Evolutionary conservation across 2,329 filamentous ascomycete genomes (phyloP).

Genomic region (Leptosphaerulina australis): DNA sequence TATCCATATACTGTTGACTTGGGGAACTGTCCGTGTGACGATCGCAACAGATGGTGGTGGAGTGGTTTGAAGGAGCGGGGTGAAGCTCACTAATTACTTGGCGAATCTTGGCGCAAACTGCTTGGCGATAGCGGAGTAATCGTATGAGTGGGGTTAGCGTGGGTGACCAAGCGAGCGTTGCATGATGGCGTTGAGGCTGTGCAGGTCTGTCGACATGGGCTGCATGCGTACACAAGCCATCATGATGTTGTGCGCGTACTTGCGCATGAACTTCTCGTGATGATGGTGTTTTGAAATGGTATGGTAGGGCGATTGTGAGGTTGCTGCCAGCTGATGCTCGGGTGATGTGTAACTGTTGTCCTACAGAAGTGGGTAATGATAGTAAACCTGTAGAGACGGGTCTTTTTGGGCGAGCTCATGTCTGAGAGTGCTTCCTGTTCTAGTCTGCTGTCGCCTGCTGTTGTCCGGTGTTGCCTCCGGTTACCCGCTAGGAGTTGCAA

Average conservation of each 20-base stretch:
- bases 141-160: conserved; percentile 17
- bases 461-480: too few species aligned
- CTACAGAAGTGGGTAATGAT: conserved; percentile 1
- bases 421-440: conserved; percentile 2
- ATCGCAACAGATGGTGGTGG: neutral
- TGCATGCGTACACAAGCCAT: conserved; percentile 17
- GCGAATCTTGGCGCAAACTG: neutral
- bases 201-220: conserved; percentile 24
- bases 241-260: conserved; percentile 14
- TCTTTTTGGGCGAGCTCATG: neutral
- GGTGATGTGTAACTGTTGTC: conserved; percentile 10
- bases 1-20: neutral
- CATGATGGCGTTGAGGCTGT: conserved; percentile 45
- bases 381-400: conserved; percentile 1
- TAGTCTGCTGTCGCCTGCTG: conserved; percentile 18
- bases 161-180: conserved; percentile 23
- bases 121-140: conserved; percentile 27
- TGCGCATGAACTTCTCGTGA: conserved; percentile 11
- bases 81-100: conserved; percentile 6
- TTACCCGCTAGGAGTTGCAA: conserved; percentile 15
- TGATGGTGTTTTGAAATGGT: conserved; percentile 3
- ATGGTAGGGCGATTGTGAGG: conserved; percentile 9
- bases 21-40: neutral
- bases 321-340: conserved; percentile 15
- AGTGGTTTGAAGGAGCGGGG: conserved; percentile 11